Evolutionary conservation across 140 eudicot genomes (phyloP), one percentile per base, ranked within the genome.

Genomic region (Bidens hawaiensis): DNA sequence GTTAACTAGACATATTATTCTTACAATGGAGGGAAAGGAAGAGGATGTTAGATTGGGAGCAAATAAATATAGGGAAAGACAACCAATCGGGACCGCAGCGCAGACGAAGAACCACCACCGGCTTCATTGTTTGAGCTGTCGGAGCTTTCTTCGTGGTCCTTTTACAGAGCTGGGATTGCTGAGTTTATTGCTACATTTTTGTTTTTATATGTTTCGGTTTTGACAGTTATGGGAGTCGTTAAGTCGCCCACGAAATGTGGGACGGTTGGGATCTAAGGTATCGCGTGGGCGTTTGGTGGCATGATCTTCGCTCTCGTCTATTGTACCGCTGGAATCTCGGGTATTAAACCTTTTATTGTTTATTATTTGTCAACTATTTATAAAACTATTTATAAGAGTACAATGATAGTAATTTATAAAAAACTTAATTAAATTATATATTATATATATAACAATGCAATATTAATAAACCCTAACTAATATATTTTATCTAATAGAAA

Each of bases 281-380:
- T 88, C 34, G 94, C 96, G 0, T 88, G 96, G 96, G 90, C 96
- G 16, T 85, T 85, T 43, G 96, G 96, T 6, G 96, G 96, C 63
- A 89, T 85, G 95, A 89, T 89, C 76, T 89, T 89, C 30, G 95
- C 90, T 7, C 96, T 89, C 23, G 96, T 89, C 49, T 88, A 88
- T 61, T 88, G 96, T 76, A 88, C 96, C 5, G 96, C 96, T 46
- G 96, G 96, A 13, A 85, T 88, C 43, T 88, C 96, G 0, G 43
- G 43, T 36, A 36, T 36, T 36, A 36, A n/a, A n/a, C n/a, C n/a
- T n/a, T n/a, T n/a, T n/a, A n/a, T n/a, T n/a, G n/a, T n/a, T n/a
- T n/a, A n/a, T n/a, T n/a, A n/a, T n/a, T n/a, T n/a, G n/a, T n/a
- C n/a, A n/a, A n/a, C n/a, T n/a, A n/a, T n/a, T n/a, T n/a, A n/a